phyloP scores from a whole-genome alignment of 1,139 yeast genomes.

The Geotrichum reessii region DNA sequence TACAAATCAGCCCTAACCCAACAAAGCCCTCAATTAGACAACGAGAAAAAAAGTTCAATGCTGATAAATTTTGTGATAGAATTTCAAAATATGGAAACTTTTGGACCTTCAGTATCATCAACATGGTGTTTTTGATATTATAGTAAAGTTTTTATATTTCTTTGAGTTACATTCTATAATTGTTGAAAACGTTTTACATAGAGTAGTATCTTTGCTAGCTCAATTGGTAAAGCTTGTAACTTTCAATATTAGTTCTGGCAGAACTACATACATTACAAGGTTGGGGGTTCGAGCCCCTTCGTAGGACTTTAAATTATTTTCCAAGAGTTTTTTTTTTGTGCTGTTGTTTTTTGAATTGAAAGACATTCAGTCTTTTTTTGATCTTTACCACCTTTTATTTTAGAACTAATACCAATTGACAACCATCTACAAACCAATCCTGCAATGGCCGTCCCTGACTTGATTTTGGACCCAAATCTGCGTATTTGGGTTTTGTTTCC shows the following conservation, averaged over 20 bases:
- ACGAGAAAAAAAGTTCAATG: too few relatives aligned
- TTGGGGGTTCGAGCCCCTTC: conserved; percentile 16
- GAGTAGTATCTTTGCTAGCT: conserved; percentile 12
- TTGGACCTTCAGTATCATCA: too few relatives aligned
- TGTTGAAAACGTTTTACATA: too few relatives aligned
- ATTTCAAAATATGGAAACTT: too few relatives aligned
- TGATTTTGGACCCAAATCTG: conserved; percentile 71
- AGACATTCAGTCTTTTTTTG: neutral
- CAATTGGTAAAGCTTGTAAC: conserved; percentile 12
- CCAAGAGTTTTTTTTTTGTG: neutral
- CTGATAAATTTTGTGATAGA: too few relatives aligned
- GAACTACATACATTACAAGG: conserved; percentile 10
- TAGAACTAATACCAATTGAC: neutral
- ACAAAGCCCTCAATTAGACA: neutral
- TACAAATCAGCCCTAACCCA: neutral
- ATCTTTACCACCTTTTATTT: neutral
- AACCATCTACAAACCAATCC: neutral
- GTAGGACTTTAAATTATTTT: conserved; percentile 11
- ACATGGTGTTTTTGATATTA: too few relatives aligned
- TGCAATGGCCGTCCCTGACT: conserved; percentile 41
- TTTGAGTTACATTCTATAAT: too few relatives aligned
- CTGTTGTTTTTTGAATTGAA: too few relatives aligned
- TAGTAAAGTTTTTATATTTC: too few relatives aligned
- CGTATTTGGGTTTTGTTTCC: conserved; percentile 91
- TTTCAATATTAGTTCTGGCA: neutral